Evolutionary conservation across 306 rosid species (phyloP), one percentile per base, ranked within the genome.

Genomic region (Crotalaria pallida): DNA sequence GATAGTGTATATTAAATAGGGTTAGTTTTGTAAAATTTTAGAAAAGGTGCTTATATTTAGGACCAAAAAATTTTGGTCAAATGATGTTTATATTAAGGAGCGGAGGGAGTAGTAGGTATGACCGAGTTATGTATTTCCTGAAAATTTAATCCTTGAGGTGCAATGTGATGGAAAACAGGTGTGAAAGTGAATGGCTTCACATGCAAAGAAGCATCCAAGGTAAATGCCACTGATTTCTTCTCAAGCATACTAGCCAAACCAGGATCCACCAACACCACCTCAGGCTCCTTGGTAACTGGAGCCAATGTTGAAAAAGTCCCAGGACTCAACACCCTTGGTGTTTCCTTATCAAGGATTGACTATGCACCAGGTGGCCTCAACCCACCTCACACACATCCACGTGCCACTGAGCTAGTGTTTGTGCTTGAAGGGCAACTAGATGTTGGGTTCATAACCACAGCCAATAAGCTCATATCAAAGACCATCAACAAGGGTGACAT

Each of bases 331-430:
- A 88, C 91, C 13, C 84, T 88, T 1, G 91, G 89, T 10, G 79
- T 86, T 22, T 88, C 95, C 5, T 31, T 88, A 17, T 56, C 95
- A 1, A 77, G 91, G 21, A 77, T 88, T 21, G 95, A 88, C 84
- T 88, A 86, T 44, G 89, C 87, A 19, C 82, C 89, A 1, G 84
- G 87, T 8, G 95, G 95, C 52, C 79, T 86, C 15, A 88, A 88
- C 76, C 91, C 95, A 5, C 89, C 95, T 1, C 95, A 88, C 88
- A 84, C 90, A 0, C 95, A 88, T 80, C 88, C 87, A 7, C 87
- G 89, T 8, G 88, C 95, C 74, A 88, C 95, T 2, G 94, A 88
- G 77, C 76, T 88, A 0, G 89, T 84, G 18, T 88, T 65, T 13
- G 95, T 88, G 7, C 85, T 85, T 1, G 64, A 82, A 19, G 95